Base-by-base conservation (phyloP, 2,329 filamentous ascomycete species). In the Cladosporium cucumerinum region DNA sequence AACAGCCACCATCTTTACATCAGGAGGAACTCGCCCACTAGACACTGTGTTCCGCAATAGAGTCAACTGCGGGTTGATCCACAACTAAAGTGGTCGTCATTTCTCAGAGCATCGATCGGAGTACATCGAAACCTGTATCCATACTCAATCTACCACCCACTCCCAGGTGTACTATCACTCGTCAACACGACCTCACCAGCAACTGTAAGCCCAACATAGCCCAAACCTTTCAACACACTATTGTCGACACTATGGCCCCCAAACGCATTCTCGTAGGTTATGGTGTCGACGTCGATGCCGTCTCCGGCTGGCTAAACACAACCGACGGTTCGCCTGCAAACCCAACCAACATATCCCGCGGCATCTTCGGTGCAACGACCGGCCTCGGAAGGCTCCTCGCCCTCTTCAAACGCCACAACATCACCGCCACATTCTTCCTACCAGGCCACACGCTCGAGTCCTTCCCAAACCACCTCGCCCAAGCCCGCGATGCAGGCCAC, bases 401-500 rank as follows among this genome's bases (percentile, higher is more conserved):
- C 55, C 72, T 82, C 10, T 80, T 72, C 69, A 72, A 75, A 51
- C 78, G 78, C 48, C 77, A 80, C 69, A 69, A 74, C 57, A 81
- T 81, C 70, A 77, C 76, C 64, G 69, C 77, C 10, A 80, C 77
- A 1, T 80, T 77, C 75, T 80, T 79, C 69, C 75, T 64, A 8
- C 79, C 78, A 14, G 78, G 74, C 3, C 79, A 81, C 67, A 73
- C 80, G 2, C 69, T 84, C 6, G 81, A 82, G 63, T 80, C 78
- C 0, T 81, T 85, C 70, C 84, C 81, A 0, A 75, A 77, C 26
- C 81, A 81, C 70, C 75, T 83, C 61, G 80, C 77, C 34, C 80
- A 78, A 71, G 74, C 81, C 36, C 68, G 77, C 6, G 78, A 80
- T 63, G 72, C 72, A 5, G 79, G 78, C 1, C 79, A 81, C 64